Base-by-base conservation (phyloP, 139 green algal species). In the Chlorella sp. region DNA sequence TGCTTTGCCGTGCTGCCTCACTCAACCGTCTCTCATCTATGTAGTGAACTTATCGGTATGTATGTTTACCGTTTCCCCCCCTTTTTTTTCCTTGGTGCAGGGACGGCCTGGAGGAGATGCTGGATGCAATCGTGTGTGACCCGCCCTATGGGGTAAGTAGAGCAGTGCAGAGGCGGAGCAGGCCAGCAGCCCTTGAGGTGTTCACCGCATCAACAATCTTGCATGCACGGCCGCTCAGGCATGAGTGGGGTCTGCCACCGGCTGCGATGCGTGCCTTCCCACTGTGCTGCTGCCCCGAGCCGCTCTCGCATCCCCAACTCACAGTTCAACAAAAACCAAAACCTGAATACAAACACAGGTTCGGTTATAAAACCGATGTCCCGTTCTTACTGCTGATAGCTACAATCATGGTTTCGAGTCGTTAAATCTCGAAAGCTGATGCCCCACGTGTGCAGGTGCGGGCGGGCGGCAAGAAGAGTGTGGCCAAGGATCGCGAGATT, bases 81-180 rank as follows among this genome's bases (percentile, higher is more conserved):
- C n/a, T n/a, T n/a, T n/a, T n/a, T 57, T 5, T 57, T 57, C 48
- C 48, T 57, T 57, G 48, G 9, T n/a, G 84, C 66, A 81, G 84
- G 68, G 28, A 34, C 14, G 78, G 37, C 42, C 34, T 92, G 40
- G 69, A 88, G 48, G 92, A 97, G 90, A 81, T 98, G 24, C 94
- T 99, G 81, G 94, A 99, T 85, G 95, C 94, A 42, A 94, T 99
- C 26, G 86, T 99, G 22, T 96, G 96, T 53, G 98, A 99, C 92
- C 98, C 98, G 9, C 98, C 98, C 0, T 99, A 99, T 87, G 98
- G 98, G 42, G 97, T 90, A 77, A 86, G 86, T 12, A 30, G 3
- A n/a, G n/a, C n/a, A n/a, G n/a, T n/a, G 26, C 66, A 73, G 24
- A 2, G 24, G 26, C 26, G 24, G 73, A 24, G 73, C 30, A 24